Evolutionary conservation across 257 asterid species (phyloP).

Genomic region (Nyctanthes arbortristis): DNA sequence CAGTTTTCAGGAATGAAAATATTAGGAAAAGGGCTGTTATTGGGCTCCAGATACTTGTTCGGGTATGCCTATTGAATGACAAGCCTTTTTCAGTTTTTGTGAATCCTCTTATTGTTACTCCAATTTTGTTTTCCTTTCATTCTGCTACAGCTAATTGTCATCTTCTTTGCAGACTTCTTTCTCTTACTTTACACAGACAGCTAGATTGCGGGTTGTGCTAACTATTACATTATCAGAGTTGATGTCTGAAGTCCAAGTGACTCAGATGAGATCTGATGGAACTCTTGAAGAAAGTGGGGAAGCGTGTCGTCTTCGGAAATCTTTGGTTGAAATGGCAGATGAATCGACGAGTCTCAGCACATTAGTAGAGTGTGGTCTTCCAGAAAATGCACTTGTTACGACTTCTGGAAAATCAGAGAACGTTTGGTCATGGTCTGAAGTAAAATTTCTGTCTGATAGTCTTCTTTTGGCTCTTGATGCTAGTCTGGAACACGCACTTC

Average conservation of each 20-base stretch:
- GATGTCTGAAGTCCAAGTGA: slow-evolving; percentile 99
- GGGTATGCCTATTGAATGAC: slow-evolving; percentile 57
- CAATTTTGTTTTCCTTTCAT: slow-evolving; percentile 9
- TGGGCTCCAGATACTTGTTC: slow-evolving; percentile 95
- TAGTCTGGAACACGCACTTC: slow-evolving; percentile 93
- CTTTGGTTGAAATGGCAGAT: slow-evolving; percentile 85
- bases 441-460: slow-evolving; percentile 73
- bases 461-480: slow-evolving; percentile 98
- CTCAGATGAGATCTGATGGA: slow-evolving; percentile 93
- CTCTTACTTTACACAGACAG: slow-evolving; percentile 77
- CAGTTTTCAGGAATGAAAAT: slow-evolving; percentile 87
- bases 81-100: too few relatives aligned
- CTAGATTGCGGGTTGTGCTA: slow-evolving; percentile 86
- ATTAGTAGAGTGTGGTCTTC: slow-evolving; percentile 76
- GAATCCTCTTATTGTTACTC: slow-evolving; percentile 2
- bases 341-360: slow-evolving; percentile 58
- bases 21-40: slow-evolving; percentile 84
- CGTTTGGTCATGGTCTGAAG: slow-evolving; percentile 83
- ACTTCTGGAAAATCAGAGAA: slow-evolving; percentile 52
- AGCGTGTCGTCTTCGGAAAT: slow-evolving; percentile 87
- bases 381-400: slow-evolving; percentile 60
- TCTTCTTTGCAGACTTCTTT: slow-evolving; percentile 73
- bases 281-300: slow-evolving; percentile 93
- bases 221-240: slow-evolving; percentile 94
- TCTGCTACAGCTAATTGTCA: slow-evolving; percentile 24